phyloP scores from a whole-genome alignment of 1,139 yeast species.

The Pneumocystis murina region DNA sequence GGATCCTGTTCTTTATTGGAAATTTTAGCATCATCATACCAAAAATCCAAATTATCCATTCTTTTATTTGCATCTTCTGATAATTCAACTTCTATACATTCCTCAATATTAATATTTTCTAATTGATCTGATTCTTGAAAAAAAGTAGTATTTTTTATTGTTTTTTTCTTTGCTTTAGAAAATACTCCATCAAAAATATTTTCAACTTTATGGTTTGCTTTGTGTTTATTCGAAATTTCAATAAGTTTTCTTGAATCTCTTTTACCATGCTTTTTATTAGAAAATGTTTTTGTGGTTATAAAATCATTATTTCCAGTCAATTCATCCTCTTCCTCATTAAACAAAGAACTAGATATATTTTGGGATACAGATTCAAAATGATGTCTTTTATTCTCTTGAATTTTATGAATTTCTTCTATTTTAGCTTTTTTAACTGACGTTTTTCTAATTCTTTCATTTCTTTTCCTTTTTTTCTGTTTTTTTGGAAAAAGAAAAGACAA shows the following conservation, averaged over 20 bases:
- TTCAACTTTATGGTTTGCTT: background rate
- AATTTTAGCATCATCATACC: background rate
- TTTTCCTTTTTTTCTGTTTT: background rate
- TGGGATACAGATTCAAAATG: background rate
- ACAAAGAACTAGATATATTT: background rate
- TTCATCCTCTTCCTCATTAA: background rate
- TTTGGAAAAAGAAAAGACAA: background rate
- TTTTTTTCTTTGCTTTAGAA: background rate
- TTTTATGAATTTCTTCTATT: background rate
- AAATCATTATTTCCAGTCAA: background rate
- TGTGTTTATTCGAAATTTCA: background rate
- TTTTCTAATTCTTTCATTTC: background rate
- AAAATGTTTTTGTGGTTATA: background rate
- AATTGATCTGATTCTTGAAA: background rate
- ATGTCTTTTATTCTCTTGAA: background rate
- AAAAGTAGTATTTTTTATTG: background rate
- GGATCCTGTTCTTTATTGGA: background rate
- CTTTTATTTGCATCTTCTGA: background rate
- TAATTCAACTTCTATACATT: background rate
- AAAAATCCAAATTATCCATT: background rate
- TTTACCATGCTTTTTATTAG: background rate
- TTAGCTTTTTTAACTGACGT: background rate
- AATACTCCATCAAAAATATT: background rate
- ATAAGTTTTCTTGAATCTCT: background rate
- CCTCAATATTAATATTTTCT: background rate